Base-by-base conservation (phyloP, 768 basidiomycete genomes). In the Coprinopsis sp. region DNA sequence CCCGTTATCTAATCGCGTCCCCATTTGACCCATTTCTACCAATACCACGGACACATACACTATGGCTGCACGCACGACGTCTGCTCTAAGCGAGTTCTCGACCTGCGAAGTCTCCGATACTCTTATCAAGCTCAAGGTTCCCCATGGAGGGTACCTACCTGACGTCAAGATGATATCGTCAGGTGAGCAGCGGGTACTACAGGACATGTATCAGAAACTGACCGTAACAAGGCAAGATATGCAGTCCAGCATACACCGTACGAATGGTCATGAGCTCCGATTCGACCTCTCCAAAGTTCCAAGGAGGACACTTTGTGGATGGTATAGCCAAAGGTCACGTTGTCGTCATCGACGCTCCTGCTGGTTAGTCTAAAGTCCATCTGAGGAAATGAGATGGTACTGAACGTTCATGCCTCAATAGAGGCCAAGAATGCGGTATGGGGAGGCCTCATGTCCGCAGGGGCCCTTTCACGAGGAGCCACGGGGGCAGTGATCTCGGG, bases 371-470 rank as follows among this genome's bases (percentile, higher is more conserved):
- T 18, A 37, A 21, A 10, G 29, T 21, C 25, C 40, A 19, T 19
- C 24, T 11, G 3, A 29, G 38, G 47, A 29, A 42, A 16, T 33
- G 29, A 22, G n/a, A n/a, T n/a, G n/a, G n/a, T 28, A 19, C 31
- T 21, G 18, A 39, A 33, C 30, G 23, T 37, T 28, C 22, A 21
- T 24, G 40, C 33, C 39, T 37, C n/a, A 31, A 37, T 60, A 84
- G 88, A 81, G 46, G 68, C 73, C 22, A 85, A 84, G 64, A 86
- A 82, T 55, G 90, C 91, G 3, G 87, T 91, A 5, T 95, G 92
- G 92, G 91, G 92, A 19, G 91, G 92, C 16, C 78, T 91, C 39
- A 91, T 92, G 91, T 82, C 89, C 10, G 87, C 88, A 0, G 89
- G 89, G 18, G 91, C 91, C 1, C 77, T 81, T 58, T 76, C 79